Base-by-base conservation (phyloP, 2,329 filamentous ascomycete species). In the Mycocentrospora acerina region DNA sequence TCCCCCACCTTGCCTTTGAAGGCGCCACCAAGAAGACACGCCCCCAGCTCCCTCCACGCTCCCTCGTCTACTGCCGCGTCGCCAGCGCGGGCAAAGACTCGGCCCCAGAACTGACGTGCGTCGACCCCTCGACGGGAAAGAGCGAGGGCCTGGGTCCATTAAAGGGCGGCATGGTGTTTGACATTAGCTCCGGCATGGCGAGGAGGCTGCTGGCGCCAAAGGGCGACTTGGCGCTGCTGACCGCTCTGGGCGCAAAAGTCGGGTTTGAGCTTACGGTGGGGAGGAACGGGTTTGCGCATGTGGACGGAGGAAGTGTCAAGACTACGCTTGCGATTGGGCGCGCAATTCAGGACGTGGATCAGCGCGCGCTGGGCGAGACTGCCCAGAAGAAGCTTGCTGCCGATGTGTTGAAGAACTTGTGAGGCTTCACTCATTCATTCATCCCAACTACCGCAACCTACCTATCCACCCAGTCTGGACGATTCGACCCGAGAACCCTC, bases 221-320 rank as follows among this genome's bases (percentile, higher is more conserved):
- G 28, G 74, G 73, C 11, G 76, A 80, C 3, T 68, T 95, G 7
- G 79, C 82, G 3, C 77, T 96, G 17, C 68, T 97, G 40, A 88
- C 95, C 48, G 86, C 89, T 60, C 71, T 97, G 11, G 90, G 85
- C 3, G 83, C 83, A 41, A 91, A 88, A 37, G 69, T 95, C 11
- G 83, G 86, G 14, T 98, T 97, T 65, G 93, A 98, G 74, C 87
- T 94, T 43, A 91, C 91, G 0, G 87, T 95, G 7, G 93, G 93
- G 13, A 81, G 89, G 59, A 98, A 98, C 67, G 93, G 93, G 27
- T 85, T 82, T 65, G 80, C 97, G 15, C 97, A 93, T 90, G 86
- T 97, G 11, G 84, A 91, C 60, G 90, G 86, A 51, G 86, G 85
- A 18, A 85, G 76, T 46, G 71, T 85, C 25, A 85, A 79, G 69